Base-by-base conservation (phyloP, 768 basidiomycete genomes). In the Trametes sanguinea region DNA sequence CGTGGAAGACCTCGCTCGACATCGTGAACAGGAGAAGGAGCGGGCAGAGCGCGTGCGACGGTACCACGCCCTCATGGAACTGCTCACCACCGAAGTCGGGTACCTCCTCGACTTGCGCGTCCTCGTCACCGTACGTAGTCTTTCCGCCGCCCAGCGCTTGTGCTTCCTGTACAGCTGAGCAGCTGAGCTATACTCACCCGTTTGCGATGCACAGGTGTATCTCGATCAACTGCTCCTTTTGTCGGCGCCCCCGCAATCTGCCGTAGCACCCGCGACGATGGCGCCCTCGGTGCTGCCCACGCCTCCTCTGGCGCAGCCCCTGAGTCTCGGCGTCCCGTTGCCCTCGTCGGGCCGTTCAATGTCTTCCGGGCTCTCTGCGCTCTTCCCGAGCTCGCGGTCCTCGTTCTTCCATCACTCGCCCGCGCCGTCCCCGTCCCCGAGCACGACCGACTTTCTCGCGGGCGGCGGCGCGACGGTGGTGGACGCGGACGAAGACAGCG, bases 81-180 rank as follows among this genome's bases (percentile, higher is more conserved):
- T 98, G 43, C 80, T 98, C 29, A 79, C 84, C 60, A 95, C 94
- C 0, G 96, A 98, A 77, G 78, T 85, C 17, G 85, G 85, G 6
- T 98, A 98, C 72, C 80, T 94, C 8, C 72, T 80, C 54, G 94
- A 95, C 74, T 75, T 98, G 68, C 83, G 86, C 62, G 83, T 83
- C 8, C 80, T 98, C 46, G 89, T 94, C 58, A 81, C 82, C 65
- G 94, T 93, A 72, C 62, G 82, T 75, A n/a, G 44, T 37, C 59
- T 47, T 53, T 22, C 27, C 33, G 22, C 32, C 9, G 35, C 60
- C 22, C 11, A 27, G 10, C 17, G 37, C 22, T 35, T 17, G 16
- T 27, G 22, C 22, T 22, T 22, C 22, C 22, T 22, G 1, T 22
- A 22, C 22, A 22, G 22, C 22, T 22, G 22, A 22, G 22, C 22